Base-by-base conservation (phyloP, 805 yeast species). In the Cyberlindnera bimundalis region DNA sequence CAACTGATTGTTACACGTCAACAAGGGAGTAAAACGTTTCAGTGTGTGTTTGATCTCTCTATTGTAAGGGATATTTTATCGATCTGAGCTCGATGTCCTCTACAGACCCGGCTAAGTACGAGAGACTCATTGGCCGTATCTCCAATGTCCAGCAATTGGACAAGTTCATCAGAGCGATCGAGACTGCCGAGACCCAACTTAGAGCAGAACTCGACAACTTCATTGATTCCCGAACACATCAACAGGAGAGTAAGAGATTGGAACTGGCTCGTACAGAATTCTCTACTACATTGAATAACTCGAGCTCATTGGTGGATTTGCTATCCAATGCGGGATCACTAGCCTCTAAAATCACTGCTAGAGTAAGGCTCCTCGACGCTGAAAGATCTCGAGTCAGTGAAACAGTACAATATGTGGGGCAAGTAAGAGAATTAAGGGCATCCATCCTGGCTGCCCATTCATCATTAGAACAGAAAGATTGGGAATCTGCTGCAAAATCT, bases 401-500 rank as follows among this genome's bases (percentile, higher is more conserved):
- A 31, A 78, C 95, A 0, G 69, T 78, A 16, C 65, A 69, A 13
- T 87, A 81, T 55, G 91, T 87, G 4, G 68, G 73, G 28, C 66
- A 80, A 44, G 82, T 85, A 1, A 79, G 81, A 45, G 60, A 70
- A n/a, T 65, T 91, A 45, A 84, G 84, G 54, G 71, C 71, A 24
- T 78, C 79, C 50, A 73, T 91, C 10, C 68, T 74, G 30, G 79
- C 79, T 40, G 82, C 87, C 6, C 66, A 78, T 53, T 74, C 76
- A 35, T 85, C 96, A 5, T 71, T 91, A 39, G 81, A 78, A 26
- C 74, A 75, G 24, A 62, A 73, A 23, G 77, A 86, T 51, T 88
- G 93, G 85, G 76, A 74, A 21, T 59, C 75, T n/a, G 96, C 96
- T 1, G 91, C 96, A 0, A 67, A 66, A 39, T 74, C 88, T 14